These are phyloP conservation scores for Apiospora saccharicola DNA, from an alignment of 2,329 filamentous ascomycete species.

Conservation along the genomic window DNA sequence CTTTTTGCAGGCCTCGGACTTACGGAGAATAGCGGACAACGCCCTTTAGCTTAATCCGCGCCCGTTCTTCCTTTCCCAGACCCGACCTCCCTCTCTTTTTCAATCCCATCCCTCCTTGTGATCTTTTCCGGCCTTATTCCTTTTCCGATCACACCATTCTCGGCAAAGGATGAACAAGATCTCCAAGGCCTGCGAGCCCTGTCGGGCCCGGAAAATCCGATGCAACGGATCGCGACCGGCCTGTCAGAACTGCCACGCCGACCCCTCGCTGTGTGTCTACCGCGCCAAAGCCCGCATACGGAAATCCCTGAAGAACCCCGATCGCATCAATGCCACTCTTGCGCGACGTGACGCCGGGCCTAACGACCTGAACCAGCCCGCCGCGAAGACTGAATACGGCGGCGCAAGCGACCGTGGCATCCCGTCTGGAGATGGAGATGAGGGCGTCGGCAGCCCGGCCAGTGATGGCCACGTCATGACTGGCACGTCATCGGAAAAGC, in stretches of 20 bases:
- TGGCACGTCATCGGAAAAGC: not conserved
- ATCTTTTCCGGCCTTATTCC: constrained; percentile 11
- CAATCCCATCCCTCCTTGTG: constrained; percentile 3
- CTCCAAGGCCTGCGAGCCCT: constrained; percentile 35
- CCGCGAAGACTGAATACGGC: not conserved
- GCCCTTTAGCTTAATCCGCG: not conserved
- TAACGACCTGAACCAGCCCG: not conserved
- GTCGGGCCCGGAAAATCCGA: constrained; percentile 33
- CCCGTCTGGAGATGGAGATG: not conserved
- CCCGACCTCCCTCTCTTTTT: not conserved
- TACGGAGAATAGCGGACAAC: not conserved
- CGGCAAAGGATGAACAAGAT: constrained; percentile 28
- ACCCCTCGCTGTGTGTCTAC: constrained; percentile 31
- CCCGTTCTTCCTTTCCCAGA: not conserved
- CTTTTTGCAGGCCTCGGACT: constrained; percentile 3
- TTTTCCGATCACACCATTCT: constrained; percentile 4
- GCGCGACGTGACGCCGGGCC: not conserved
- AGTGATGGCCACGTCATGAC: constrained; percentile 14
- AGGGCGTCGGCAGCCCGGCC: not conserved
- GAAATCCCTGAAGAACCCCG: constrained; percentile 44
- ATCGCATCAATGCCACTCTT: constrained; percentile 24
- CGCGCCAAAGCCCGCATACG: constrained; percentile 38
- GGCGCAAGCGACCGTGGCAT: not conserved
- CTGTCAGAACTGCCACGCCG: constrained; percentile 30
- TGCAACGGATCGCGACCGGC: constrained; percentile 32